phyloP scores from a whole-genome alignment of 306 rosid species.

The Dryas alaskensis region DNA sequence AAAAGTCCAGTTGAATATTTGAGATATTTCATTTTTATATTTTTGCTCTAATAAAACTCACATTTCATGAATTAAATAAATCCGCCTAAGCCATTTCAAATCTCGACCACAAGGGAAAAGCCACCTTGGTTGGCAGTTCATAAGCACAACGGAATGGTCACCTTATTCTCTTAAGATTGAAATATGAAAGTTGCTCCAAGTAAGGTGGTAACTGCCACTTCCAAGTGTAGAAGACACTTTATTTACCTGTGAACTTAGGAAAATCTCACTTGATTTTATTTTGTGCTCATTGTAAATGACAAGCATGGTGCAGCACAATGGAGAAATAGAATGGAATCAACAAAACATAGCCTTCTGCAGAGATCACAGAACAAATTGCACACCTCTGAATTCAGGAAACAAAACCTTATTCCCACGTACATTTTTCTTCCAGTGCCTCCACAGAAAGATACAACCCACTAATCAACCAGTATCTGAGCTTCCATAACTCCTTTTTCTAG shows the following conservation, averaged over 20 bases:
- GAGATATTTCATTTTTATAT: background rate
- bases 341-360: background rate
- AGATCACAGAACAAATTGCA: background rate
- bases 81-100: background rate
- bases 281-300: background rate
- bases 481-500: background rate
- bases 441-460: background rate
- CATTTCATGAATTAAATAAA: background rate
- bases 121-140: background rate
- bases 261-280: background rate
- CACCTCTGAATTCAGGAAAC: background rate
- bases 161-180: background rate
- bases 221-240: background rate
- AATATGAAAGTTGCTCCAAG: background rate
- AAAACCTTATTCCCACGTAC: background rate
- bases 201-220: background rate
- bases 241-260: conserved; percentile 1
- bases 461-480: background rate
- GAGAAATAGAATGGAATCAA: background rate
- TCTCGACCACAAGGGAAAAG: background rate
- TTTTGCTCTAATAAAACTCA: background rate
- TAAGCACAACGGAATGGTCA: background rate
- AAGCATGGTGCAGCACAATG: background rate
- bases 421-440: background rate
- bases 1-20: too few relatives aligned